Evolutionary conservation across 2,329 filamentous ascomycete genomes (phyloP).

Genomic region (Stromatinia cepivora): DNA sequence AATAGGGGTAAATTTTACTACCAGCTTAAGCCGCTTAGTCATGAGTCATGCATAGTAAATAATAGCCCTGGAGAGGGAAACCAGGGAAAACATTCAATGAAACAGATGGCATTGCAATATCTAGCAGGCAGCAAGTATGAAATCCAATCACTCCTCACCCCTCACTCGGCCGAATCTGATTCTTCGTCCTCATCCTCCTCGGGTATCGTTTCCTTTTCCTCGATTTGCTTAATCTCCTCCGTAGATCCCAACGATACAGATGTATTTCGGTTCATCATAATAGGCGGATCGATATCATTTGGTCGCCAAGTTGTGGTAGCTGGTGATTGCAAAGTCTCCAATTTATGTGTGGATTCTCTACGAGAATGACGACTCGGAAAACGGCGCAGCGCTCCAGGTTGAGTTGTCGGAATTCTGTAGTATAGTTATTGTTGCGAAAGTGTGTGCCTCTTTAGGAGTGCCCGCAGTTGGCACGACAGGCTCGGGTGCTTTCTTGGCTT

Average conservation of each 20-base stretch:
- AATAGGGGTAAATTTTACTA: neutral
- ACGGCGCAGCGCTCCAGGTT: constrained; percentile 33
- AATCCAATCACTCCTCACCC: constrained; percentile 16
- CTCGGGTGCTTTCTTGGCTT: constrained; percentile 26
- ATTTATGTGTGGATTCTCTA: constrained; percentile 24
- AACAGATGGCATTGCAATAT: constrained; percentile 11
- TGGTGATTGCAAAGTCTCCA: constrained; percentile 35
- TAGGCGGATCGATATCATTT: constrained; percentile 27
- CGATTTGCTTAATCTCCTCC: constrained; percentile 38
- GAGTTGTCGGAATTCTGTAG: constrained; percentile 39
- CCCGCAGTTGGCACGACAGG: constrained; percentile 27
- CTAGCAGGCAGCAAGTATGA: constrained; percentile 14
- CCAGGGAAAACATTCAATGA: neutral
- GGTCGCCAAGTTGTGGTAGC: constrained; percentile 39
- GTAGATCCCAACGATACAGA: constrained; percentile 29
- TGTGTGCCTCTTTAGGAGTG: constrained; percentile 20
- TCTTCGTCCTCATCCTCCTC: constrained; percentile 39
- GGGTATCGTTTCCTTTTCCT: constrained; percentile 35
- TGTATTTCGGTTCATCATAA: constrained; percentile 34
- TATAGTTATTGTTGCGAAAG: constrained; percentile 25
- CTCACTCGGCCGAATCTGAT: constrained; percentile 28
- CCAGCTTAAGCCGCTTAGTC: neutral
- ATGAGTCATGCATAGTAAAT: neutral
- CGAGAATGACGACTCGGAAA: constrained; percentile 7
- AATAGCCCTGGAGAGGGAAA: neutral